Base-by-base conservation (phyloP, 768 basidiomycete genomes). In the Leccinum obscurum region DNA sequence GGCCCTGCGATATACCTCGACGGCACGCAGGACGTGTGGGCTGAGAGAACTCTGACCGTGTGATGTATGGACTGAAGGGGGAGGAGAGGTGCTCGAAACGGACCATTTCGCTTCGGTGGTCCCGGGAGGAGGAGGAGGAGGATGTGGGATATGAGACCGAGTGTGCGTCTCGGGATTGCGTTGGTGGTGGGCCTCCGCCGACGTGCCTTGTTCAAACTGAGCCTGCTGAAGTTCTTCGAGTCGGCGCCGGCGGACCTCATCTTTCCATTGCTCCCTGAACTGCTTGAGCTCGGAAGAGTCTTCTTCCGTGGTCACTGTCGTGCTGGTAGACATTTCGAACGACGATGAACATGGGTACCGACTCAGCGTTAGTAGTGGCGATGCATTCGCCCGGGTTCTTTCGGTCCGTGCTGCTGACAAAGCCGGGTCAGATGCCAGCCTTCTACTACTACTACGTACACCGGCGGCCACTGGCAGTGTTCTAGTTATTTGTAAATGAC, bases 201-300 rank as follows among this genome's bases (percentile, higher is more conserved):
- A 15, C n/a, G 46, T 24, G 17, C 39, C 26, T 26, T 56, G 52
- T 30, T 57, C 34, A 34, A 34, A 56, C 48, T 62, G 60, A 22
- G 17, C 49, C 6, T 63, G 61, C 11, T 56, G 11, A 24, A 14
- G 65, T 28, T 65, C 66, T 58, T 55, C 66, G n/a, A n/a, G n/a
- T 28, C 39, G 61, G 48, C 74, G 76, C 62, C 73, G 77, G 52
- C 72, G 68, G 15, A 92, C 80, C 70, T 92, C 90, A 30, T 77
- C 79, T 66, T 82, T 82, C 92, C 92, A 93, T 77, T 81, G 81
- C 60, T 84, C 82, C 73, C 92, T 82, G 73, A 93, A 93, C 49
- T 75, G 73, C 9, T 77, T 81, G 63, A 93, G 85, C 66, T 92
- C 91, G 6, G 79, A 77, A 0, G 84, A 72, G 39, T 87, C 88